A percentile compares a stretch with the other conserved stretches of the same genome.
Evolutionary conservation across 495 filamentous ascomycete genomes (phyloP).

Genomic region (Xylaria longipes): DNA sequence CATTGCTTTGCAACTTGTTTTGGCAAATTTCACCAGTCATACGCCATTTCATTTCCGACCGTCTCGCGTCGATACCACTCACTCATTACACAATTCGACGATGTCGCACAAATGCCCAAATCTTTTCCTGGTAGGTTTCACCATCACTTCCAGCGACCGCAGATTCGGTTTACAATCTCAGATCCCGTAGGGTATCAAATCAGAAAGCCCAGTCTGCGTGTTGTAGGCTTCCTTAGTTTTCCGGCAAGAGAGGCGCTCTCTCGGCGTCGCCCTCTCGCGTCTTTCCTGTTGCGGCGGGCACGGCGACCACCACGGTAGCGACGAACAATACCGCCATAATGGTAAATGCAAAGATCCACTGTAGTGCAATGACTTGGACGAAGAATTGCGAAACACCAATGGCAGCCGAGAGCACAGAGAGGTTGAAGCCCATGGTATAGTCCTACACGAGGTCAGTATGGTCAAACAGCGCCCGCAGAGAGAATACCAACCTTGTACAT

Average conservation of each 20-base stretch:
- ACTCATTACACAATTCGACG: neutral
- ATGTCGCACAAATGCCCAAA: neutral
- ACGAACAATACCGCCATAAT: slow-evolving; percentile 79
- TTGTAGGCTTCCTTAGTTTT: slow-evolving; percentile 29
- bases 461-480: neutral
- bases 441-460: slow-evolving; percentile 53
- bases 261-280: slow-evolving; percentile 50
- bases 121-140: neutral
- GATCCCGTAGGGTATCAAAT: neutral
- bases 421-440: slow-evolving; percentile 79
- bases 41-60: neutral
- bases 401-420: slow-evolving; percentile 74
- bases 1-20: neutral
- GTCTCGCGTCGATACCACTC: neutral
- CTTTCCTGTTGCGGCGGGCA: slow-evolving; percentile 67
- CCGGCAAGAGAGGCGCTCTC: slow-evolving; percentile 58
- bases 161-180: neutral
- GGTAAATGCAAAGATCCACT: slow-evolving; percentile 91
- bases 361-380: slow-evolving; percentile 72
- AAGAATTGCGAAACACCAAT: slow-evolving; percentile 79
- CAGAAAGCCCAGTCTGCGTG: neutral
- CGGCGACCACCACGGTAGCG: slow-evolving; percentile 64
- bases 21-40: neutral
- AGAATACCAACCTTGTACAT: slow-evolving; percentile 60
- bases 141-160: neutral